Conservation (phyloP, 345 rosid species). For the Euphorbia lathyris region DNA sequence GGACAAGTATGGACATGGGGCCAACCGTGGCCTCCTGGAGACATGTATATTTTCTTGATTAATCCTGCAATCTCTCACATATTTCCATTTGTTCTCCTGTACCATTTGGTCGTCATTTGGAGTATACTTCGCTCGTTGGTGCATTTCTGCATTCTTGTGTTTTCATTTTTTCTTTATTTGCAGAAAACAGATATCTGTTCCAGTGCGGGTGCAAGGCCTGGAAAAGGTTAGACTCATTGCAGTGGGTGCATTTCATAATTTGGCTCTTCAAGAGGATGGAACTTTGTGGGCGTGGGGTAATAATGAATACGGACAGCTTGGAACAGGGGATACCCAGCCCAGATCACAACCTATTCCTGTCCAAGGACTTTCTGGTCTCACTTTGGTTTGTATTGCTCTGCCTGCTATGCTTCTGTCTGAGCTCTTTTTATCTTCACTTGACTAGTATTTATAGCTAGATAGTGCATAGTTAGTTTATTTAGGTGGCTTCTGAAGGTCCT, state of each 20-base stretch:
- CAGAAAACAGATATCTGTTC: constrained; percentile 97
- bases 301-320: constrained; percentile 99
- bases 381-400: constrained; percentile 53
- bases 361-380: constrained; percentile 80
- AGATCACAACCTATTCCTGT: constrained; percentile 92
- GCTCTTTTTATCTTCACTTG: neutral
- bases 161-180: constrained; percentile 4
- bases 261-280: constrained; percentile 95
- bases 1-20: constrained; percentile 99
- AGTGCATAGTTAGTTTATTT: neutral
- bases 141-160: neutral
- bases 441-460: neutral
- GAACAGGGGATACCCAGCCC: constrained; percentile 99
- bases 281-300: constrained; percentile 98
- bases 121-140: constrained; percentile 1
- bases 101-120: constrained; percentile 1
- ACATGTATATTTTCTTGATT: constrained; percentile 56
- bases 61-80: constrained; percentile 6
- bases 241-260: constrained; percentile 97
- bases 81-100: neutral
- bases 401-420: neutral
- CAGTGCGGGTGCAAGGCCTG: constrained; percentile 97
- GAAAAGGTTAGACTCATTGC: constrained; percentile 82
- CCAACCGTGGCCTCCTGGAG: constrained; percentile 99
- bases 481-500: neutral